phyloP scores from a whole-genome alignment of 75 land plant genomes.

The Chamaecyparis obtusa region DNA sequence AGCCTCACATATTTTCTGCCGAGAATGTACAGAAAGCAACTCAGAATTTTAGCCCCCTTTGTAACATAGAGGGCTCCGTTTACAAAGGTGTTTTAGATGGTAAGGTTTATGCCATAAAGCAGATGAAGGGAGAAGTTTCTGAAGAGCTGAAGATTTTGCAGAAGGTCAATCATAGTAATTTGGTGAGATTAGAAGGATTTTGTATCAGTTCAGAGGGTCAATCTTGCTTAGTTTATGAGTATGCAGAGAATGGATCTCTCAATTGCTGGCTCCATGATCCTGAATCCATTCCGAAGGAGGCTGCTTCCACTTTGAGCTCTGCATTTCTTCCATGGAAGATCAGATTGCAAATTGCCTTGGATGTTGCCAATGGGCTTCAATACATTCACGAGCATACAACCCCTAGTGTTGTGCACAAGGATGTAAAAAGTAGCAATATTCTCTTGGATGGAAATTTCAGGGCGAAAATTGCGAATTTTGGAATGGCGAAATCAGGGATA shows the following conservation, averaged over 20 bases:
- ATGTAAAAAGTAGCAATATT: constrained; percentile 68
- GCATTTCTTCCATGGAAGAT: constrained; percentile 47
- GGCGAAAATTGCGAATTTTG: constrained; percentile 82
- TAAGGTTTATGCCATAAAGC: constrained; percentile 59
- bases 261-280: constrained; percentile 42
- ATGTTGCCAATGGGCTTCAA: constrained; percentile 81
- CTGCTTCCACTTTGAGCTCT: constrained; percentile 19
- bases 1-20: background rate
- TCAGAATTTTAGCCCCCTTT: constrained; percentile 42
- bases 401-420: constrained; percentile 71
- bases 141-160: constrained; percentile 64
- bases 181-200: constrained; percentile 55
- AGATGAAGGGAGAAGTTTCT: constrained; percentile 51
- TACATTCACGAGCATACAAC: constrained; percentile 82
- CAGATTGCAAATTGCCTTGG: constrained; percentile 62
- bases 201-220: constrained; percentile 36
- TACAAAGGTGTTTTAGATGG: constrained; percentile 53
- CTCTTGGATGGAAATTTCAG: constrained; percentile 61
- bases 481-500: constrained; percentile 53
- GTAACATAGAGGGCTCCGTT: constrained; percentile 55
- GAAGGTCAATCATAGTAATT: constrained; percentile 58
- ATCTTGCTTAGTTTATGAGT: constrained; percentile 65
- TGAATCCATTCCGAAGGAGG: constrained; percentile 10
- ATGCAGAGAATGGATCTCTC: constrained; percentile 75
- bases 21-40: constrained; percentile 6